These are phyloP conservation scores for Lanmaoa rubissima DNA, from an alignment of 768 basidiomycete species.

Conservation along the genomic window DNA sequence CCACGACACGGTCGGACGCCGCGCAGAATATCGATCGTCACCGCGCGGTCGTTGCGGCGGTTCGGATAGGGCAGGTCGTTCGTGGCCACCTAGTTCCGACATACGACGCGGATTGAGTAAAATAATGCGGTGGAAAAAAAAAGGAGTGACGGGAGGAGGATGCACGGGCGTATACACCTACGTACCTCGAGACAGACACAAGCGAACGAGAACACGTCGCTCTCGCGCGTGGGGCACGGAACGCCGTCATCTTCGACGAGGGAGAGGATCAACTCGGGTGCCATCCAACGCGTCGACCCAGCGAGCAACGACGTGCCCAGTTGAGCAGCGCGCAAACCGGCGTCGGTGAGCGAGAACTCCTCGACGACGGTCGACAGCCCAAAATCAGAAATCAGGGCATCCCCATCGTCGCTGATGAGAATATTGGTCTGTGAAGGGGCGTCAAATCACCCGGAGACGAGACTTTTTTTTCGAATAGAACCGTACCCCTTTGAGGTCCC, in stretches of 20 bases:
- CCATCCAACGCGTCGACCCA: constrained; percentile 41
- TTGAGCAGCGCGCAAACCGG: constrained; percentile 21
- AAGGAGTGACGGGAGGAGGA: neutral
- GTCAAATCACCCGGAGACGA: neutral
- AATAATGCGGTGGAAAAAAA: neutral
- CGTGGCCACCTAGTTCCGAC: constrained; percentile 42
- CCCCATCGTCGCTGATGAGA: constrained; percentile 50
- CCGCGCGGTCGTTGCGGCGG: constrained; percentile 53
- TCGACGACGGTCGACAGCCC: constrained; percentile 58
- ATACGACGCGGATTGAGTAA: too few species aligned
- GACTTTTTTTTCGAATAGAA: too few species aligned
- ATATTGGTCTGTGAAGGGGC: constrained; percentile 48
- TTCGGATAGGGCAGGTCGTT: constrained; percentile 51
- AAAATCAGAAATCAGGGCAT: constrained; percentile 59
- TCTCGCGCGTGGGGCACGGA: constrained; percentile 45
- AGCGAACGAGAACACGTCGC: constrained; percentile 61
- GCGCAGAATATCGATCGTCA: constrained; percentile 53
- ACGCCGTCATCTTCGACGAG: constrained; percentile 46
- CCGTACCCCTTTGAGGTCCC: constrained; percentile 58
- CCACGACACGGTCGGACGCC: constrained; percentile 54
- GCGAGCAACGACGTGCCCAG: constrained; percentile 32
- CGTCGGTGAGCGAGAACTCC: constrained; percentile 41
- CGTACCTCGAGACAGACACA: constrained; percentile 58
- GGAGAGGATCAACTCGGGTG: constrained; percentile 53
- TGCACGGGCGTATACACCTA: neutral